These are phyloP conservation scores for Gracilaria gracilis DNA, from an alignment of 23 red algal species.

Conservation along the genomic window DNA sequence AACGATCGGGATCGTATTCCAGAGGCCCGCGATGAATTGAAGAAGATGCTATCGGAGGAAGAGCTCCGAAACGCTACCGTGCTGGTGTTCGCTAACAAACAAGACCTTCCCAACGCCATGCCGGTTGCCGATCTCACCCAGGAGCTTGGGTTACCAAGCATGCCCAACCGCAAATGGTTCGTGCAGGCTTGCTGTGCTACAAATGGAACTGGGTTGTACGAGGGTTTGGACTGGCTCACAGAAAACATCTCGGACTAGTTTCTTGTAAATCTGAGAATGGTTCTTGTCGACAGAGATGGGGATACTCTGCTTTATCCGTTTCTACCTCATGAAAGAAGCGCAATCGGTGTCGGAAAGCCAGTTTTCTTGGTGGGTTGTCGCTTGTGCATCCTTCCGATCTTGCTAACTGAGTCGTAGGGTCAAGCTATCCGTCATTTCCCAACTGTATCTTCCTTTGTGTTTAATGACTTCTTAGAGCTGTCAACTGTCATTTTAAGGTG, in stretches of 20 bases:
- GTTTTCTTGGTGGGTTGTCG: conserved; percentile 20
- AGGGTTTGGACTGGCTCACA: conserved; percentile 98
- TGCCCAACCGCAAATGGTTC: conserved; percentile 97
- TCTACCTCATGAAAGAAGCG: conserved; percentile 44
- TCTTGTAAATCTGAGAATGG: conserved; percentile 47
- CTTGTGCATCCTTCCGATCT: conserved; percentile 24
- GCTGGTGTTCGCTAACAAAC: conserved; percentile 97
- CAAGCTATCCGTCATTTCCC: conserved; percentile 37
- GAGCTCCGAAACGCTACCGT: conserved; percentile 95
- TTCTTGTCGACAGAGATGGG: conserved; percentile 62
- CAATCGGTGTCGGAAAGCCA: conserved; percentile 48
- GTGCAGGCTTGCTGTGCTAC: conserved; percentile 97
- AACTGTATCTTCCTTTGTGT: conserved; percentile 52
- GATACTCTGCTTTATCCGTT: conserved; percentile 54
- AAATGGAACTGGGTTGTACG: conserved; percentile 96
- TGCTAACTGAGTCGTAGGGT: conserved; percentile 44
- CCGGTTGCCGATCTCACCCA: conserved; percentile 89
- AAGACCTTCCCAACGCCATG: conserved; percentile 94
- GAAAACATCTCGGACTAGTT: conserved; percentile 84
- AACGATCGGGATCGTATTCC: conserved; percentile 97
- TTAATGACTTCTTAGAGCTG: conserved; percentile 49
- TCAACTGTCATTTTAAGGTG: conserved; percentile 43
- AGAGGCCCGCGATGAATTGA: conserved; percentile 95
- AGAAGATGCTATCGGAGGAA: conserved; percentile 99
- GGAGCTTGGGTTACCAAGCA: conserved; percentile 82